Conservation (phyloP, 75 land plant genomes). For the Gnetum montanum region DNA sequence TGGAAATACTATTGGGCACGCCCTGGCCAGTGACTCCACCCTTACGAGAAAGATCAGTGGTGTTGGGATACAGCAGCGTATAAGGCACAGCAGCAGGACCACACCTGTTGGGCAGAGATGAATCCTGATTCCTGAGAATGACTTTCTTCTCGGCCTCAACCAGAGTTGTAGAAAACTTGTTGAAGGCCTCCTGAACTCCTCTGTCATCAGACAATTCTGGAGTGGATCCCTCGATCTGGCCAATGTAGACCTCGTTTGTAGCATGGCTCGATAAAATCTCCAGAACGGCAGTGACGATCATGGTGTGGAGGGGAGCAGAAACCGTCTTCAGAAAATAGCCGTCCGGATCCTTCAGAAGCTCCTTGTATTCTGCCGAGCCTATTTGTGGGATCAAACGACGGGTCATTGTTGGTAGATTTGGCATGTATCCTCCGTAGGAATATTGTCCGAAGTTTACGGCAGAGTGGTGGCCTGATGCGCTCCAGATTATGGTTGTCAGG, state of each 20-base stretch:
- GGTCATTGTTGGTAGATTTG: constrained; percentile 21
- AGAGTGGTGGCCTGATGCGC: constrained; percentile 22
- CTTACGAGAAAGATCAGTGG: constrained; percentile 28
- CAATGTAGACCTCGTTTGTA: constrained; percentile 63
- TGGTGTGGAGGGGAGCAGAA: constrained; percentile 15
- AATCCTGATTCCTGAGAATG: constrained; percentile 42
- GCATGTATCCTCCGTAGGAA: constrained; percentile 52
- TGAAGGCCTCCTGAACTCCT: constrained; percentile 17
- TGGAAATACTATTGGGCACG: constrained; percentile 60
- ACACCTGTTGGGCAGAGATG: constrained; percentile 31
- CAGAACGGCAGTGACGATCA: constrained; percentile 16
- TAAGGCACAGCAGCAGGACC: constrained; percentile 56
- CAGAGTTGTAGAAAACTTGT: constrained; percentile 18
- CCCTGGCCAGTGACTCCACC: constrained; percentile 51
- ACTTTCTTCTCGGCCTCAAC: constrained; percentile 26
- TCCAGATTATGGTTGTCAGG: constrained; percentile 17
- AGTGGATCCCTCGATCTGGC: constrained; percentile 20
- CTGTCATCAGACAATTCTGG: constrained; percentile 20
- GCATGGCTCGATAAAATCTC: constrained; percentile 61
- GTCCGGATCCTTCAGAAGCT: constrained; percentile 18
- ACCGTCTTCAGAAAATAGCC: constrained; percentile 14
- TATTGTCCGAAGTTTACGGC: constrained; percentile 58
- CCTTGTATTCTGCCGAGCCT: constrained; percentile 10
- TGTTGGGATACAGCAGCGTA: constrained; percentile 48
- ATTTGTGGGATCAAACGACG: constrained; percentile 12